A percentile compares a stretch with the other conserved stretches of the same genome.
Conservation (phyloP, 2,329 filamentous ascomycete species). For the Fusarium xyrophilum region DNA sequence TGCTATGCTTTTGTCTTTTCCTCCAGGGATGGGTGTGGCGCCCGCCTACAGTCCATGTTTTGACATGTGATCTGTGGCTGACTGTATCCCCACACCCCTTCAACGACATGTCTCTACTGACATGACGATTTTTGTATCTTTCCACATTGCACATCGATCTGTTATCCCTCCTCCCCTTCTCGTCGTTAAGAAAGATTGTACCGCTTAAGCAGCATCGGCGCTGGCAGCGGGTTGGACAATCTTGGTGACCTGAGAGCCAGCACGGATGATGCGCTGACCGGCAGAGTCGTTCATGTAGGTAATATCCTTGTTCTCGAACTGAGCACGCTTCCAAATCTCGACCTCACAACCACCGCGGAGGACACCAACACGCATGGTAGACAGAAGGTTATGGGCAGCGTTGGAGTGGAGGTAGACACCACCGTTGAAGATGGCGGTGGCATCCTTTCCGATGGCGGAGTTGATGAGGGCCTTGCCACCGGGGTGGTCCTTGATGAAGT, state of each 20-base stretch:
- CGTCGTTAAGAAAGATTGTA: conserved; percentile 13
- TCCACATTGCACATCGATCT: conserved; percentile 21
- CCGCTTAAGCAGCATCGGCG: conserved; percentile 77
- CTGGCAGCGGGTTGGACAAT: conserved; percentile 79
- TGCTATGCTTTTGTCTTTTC: conserved; percentile 18
- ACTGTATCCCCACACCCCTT: conserved; percentile 19
- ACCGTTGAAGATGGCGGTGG: conserved; percentile 90
- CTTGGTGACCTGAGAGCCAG: conserved; percentile 85
- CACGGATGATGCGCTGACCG: conserved; percentile 83
- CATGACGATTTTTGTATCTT: conserved; percentile 12
- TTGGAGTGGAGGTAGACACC: conserved; percentile 91
- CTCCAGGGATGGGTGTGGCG: conserved; percentile 11
- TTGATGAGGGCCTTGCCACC: conserved; percentile 87
- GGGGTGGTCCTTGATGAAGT: conserved; percentile 90
- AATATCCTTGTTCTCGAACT: conserved; percentile 83
- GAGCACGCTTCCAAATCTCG: conserved; percentile 90
- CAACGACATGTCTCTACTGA: conserved; percentile 25
- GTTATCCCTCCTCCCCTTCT: conserved; percentile 31
- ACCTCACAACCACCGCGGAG: conserved; percentile 87
- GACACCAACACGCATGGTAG: conserved; percentile 86
- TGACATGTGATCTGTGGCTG: conserved; percentile 34
- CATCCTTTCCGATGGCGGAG: conserved; percentile 84
- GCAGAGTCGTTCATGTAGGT: conserved; percentile 80
- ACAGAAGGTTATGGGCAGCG: conserved; percentile 86
- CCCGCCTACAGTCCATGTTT: background rate